Percentiles rank a stretch among this genome's conserved stretches.
Evolutionary conservation across 1,284 basidiomycete genomes (phyloP).

Genomic region (Irpex rosettiformis): DNA sequence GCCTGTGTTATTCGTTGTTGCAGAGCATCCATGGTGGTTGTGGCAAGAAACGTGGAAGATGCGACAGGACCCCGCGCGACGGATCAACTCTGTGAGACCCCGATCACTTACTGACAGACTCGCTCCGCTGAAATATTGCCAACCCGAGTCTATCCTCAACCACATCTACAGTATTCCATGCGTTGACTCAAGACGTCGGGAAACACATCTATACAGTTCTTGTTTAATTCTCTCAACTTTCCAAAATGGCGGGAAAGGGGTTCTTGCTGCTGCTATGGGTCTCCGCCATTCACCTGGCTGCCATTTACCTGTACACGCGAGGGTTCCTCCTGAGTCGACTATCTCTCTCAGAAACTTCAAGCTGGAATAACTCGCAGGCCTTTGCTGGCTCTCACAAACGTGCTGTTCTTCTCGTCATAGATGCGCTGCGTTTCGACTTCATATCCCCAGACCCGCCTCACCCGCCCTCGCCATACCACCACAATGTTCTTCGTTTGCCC

Average conservation of each 20-base stretch:
- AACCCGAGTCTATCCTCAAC: no score
- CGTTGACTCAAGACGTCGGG: no score
- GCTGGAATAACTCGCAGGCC: neutral
- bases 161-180: no score
- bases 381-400: conserved; percentile 69
- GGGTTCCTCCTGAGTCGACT: conserved; percentile 88
- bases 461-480: conserved; percentile 70
- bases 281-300: conserved; percentile 55
- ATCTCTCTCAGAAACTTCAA: conserved; percentile 57
- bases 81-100: neutral
- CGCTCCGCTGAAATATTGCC: no score
- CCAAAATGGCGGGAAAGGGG: conserved; percentile 16
- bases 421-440: conserved; percentile 95
- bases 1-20: conserved; percentile 32
- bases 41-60: neutral
- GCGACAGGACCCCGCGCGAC: neutral
- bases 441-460: conserved; percentile 67
- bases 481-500: conserved; percentile 82
- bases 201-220: no score
- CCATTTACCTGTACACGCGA: conserved; percentile 78
- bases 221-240: no score
- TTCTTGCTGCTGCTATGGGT: conserved; percentile 51
- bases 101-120: neutral
- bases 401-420: conserved; percentile 86
- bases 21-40: conserved; percentile 12